phyloP scores from a whole-genome alignment of 2,329 filamentous ascomycete genomes.

The Drechslerella coelobrocha region DNA sequence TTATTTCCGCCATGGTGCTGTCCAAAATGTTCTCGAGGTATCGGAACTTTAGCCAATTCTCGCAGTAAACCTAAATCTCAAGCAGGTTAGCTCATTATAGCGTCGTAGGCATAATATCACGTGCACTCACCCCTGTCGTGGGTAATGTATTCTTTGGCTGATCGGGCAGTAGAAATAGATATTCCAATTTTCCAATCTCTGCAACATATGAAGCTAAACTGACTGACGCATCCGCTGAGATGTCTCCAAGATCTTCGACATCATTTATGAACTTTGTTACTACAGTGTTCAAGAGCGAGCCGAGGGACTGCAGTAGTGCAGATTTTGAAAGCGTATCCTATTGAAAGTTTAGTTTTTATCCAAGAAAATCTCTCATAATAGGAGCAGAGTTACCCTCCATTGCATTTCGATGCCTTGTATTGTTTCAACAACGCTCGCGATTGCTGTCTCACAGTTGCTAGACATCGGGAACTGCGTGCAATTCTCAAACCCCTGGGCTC shows the following conservation, averaged over 20 bases:
- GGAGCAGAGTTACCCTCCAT: slow-evolving; percentile 44
- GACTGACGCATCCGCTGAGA: slow-evolving; percentile 53
- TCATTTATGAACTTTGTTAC: slow-evolving; percentile 53
- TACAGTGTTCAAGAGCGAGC: slow-evolving; percentile 52
- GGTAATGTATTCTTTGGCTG: slow-evolving; percentile 40
- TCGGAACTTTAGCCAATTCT: slow-evolving; percentile 54
- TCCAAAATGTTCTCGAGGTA: slow-evolving; percentile 54
- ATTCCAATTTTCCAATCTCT: slow-evolving; percentile 51
- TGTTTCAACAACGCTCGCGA: slow-evolving; percentile 64
- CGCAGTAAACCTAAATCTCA: slow-evolving; percentile 49
- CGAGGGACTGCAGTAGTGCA: slow-evolving; percentile 53
- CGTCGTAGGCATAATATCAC: not conserved
- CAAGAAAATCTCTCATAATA: not conserved
- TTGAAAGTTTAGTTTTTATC: not conserved
- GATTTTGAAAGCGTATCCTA: slow-evolving; percentile 52
- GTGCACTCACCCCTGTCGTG: slow-evolving; percentile 39
- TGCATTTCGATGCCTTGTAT: slow-evolving; percentile 63
- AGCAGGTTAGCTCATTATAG: too few relatives aligned
- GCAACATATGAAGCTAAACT: slow-evolving; percentile 51
- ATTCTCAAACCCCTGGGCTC: slow-evolving; percentile 53
- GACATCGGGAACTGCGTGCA: slow-evolving; percentile 53
- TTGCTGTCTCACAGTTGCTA: slow-evolving; percentile 62
- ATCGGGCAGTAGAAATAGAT: slow-evolving; percentile 42
- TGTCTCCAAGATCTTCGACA: slow-evolving; percentile 54
- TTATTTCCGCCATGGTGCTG: slow-evolving; percentile 54